These are phyloP conservation scores for Sporothrix luriei DNA, from an alignment of 2,329 filamentous ascomycete genomes.

Conservation along the genomic window DNA sequence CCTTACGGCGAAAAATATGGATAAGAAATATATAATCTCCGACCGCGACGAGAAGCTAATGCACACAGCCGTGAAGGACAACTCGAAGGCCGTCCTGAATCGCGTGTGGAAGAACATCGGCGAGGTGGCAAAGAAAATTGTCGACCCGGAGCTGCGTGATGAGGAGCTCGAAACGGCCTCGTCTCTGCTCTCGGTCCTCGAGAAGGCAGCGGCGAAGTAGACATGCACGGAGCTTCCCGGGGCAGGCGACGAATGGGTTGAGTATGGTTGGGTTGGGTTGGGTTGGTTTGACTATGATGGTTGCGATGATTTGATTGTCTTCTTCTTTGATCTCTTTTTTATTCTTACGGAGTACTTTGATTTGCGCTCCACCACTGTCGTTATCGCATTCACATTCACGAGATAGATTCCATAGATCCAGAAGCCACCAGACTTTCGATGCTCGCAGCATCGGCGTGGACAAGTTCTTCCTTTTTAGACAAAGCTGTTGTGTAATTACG, in stretches of 20 bases:
- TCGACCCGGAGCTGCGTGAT: not conserved
- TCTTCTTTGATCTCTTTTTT: not conserved
- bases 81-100: conserved; percentile 5
- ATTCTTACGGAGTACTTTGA: too few species aligned
- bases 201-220: not conserved
- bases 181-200: not conserved
- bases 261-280: too few species aligned
- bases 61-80: conserved; percentile 35
- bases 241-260: not conserved
- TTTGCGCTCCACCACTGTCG: not conserved
- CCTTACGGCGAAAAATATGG: not conserved
- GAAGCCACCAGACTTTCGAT: not conserved
- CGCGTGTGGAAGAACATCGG: not conserved
- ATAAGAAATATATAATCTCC: not conserved
- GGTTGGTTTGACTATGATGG: too few species aligned
- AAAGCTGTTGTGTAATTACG: not conserved
- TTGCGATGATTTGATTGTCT: not conserved
- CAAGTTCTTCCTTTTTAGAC: not conserved
- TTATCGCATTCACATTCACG: too few species aligned
- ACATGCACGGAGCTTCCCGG: too few species aligned
- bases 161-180: not conserved
- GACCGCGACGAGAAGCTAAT: not conserved
- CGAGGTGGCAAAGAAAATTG: not conserved
- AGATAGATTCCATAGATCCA: conserved; percentile 11
- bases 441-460: conserved; percentile 1